A percentile compares a stretch with the other conserved stretches of the same genome.
Evolutionary conservation across 2,329 filamentous ascomycete species (phyloP).

Genomic region (Alternaria solani): DNA sequence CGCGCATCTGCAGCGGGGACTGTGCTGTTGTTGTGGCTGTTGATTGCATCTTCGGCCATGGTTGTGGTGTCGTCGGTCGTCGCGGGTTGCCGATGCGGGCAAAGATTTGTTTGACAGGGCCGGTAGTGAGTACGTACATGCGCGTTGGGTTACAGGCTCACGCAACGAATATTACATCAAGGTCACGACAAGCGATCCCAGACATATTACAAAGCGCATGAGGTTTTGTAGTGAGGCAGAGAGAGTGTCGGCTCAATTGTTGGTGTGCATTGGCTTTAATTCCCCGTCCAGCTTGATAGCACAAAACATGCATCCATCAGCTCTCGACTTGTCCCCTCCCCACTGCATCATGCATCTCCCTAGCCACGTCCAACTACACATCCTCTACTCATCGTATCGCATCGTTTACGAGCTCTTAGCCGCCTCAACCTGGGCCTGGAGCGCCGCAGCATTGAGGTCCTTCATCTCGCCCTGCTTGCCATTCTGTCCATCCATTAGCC

Average conservation of each 20-base stretch:
- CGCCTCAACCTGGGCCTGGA: slow-evolving; percentile 57
- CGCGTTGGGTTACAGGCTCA: background rate
- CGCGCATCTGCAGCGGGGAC: slow-evolving; percentile 22
- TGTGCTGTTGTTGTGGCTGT: slow-evolving; percentile 36
- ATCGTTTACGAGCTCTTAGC: slow-evolving; percentile 52
- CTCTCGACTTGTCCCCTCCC: background rate
- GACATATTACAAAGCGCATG: background rate
- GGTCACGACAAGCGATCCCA: slow-evolving; percentile 15
- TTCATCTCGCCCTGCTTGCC: slow-evolving; percentile 93
- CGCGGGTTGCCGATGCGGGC: slow-evolving; percentile 36
- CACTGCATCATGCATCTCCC: slow-evolving; percentile 12
- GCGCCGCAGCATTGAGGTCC: slow-evolving; percentile 67
- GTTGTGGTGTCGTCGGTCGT: slow-evolving; percentile 31
- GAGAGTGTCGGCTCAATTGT: slow-evolving; percentile 25
- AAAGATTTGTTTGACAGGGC: slow-evolving; percentile 37
- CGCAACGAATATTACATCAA: background rate
- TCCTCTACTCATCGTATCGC: background rate
- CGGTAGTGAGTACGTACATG: slow-evolving; percentile 18
- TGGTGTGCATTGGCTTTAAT: slow-evolving; percentile 35
- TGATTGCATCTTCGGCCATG: slow-evolving; percentile 41
- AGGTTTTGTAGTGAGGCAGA: background rate
- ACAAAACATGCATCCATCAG: slow-evolving; percentile 46
- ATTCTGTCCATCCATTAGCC: slow-evolving; percentile 66
- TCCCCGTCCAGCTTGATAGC: slow-evolving; percentile 40
- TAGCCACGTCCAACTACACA: background rate